These are phyloP conservation scores for Leccinum imitatum DNA, from an alignment of 768 basidiomycete species.

Conservation along the genomic window DNA sequence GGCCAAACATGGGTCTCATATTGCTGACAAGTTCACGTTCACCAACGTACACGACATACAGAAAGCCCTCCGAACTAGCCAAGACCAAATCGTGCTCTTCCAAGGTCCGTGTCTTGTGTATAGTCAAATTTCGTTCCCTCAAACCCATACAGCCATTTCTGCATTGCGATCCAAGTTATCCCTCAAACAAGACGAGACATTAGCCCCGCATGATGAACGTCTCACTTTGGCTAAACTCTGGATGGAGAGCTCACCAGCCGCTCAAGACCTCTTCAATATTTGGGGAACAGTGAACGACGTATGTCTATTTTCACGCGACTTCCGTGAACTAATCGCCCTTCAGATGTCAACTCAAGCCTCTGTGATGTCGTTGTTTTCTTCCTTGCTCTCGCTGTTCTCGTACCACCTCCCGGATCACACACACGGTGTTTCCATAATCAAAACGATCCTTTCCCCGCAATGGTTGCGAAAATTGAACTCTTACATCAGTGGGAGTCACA, in stretches of 20 bases:
- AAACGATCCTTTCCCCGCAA: conserved; percentile 52
- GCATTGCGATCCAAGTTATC: conserved; percentile 58
- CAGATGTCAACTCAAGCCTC: conserved; percentile 45
- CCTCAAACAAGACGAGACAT: conserved; percentile 46
- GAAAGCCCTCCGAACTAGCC: conserved; percentile 13
- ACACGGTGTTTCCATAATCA: conserved; percentile 61
- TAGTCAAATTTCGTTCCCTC: neutral
- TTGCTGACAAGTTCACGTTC: conserved; percentile 15
- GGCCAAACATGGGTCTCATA: conserved; percentile 18
- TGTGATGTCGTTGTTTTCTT: conserved; percentile 53
- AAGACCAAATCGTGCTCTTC: conserved; percentile 16
- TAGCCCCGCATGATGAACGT: conserved; percentile 59
- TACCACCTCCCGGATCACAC: conserved; percentile 68
- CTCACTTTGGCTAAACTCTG: conserved; percentile 59
- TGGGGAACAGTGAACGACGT: conserved; percentile 61
- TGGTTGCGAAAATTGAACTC: conserved; percentile 59
- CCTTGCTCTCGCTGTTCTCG: conserved; percentile 61
- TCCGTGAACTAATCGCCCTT: conserved; percentile 1
- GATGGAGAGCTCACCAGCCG: conserved; percentile 57
- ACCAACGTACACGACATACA: conserved; percentile 25
- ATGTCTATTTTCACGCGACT: conserved; percentile 34
- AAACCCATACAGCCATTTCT: conserved; percentile 38
- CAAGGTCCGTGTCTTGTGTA: conserved; percentile 21
- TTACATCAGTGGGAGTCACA: conserved; percentile 60
- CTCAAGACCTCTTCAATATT: conserved; percentile 57